Percentiles rank a stretch among this genome's conserved stretches.
These are phyloP conservation scores for Sporothrix sp. DNA, from an alignment of 2,329 filamentous ascomycete species.

Conservation along the genomic window DNA sequence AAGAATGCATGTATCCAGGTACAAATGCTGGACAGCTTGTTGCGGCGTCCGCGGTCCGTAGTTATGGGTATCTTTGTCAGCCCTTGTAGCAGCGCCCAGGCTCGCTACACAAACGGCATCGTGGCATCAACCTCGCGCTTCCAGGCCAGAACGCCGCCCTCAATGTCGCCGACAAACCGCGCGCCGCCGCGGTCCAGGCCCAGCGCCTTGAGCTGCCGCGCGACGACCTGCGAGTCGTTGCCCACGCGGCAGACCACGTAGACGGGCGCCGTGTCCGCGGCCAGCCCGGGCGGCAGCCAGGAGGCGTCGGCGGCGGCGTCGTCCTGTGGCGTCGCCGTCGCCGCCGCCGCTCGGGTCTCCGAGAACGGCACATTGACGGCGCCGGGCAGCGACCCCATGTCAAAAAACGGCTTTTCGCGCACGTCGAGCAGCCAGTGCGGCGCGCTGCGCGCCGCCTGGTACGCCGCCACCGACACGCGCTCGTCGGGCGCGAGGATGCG, in stretches of 20 bases:
- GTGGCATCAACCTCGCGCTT: constrained; percentile 53
- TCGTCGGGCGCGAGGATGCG: constrained; percentile 47
- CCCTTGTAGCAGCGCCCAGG: too few relatives aligned
- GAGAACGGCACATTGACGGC: constrained; percentile 69
- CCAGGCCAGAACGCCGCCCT: constrained; percentile 65
- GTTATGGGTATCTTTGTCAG: too few relatives aligned
- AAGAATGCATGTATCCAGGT: too few relatives aligned
- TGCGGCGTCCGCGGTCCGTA: too few relatives aligned
- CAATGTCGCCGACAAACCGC: constrained; percentile 59
- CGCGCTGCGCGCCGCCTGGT: constrained; percentile 16
- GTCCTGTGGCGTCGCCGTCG: neutral
- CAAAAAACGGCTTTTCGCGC: constrained; percentile 73
- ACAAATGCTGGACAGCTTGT: too few relatives aligned
- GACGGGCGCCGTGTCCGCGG: constrained; percentile 41
- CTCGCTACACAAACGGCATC: constrained; percentile 44
- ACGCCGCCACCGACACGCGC: constrained; percentile 56
- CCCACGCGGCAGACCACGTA: constrained; percentile 66
- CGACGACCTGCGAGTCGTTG: constrained; percentile 67
- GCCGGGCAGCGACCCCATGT: constrained; percentile 64
- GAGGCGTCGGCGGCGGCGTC: too few relatives aligned
- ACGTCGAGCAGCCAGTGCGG: constrained; percentile 66
- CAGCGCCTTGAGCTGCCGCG: constrained; percentile 53
- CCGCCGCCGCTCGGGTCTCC: constrained; percentile 17
- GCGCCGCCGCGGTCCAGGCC: constrained; percentile 42
- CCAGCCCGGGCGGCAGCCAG: constrained; percentile 31